Conservation (phyloP, 2,329 filamentous ascomycete species). For the Zarea fungicola region DNA sequence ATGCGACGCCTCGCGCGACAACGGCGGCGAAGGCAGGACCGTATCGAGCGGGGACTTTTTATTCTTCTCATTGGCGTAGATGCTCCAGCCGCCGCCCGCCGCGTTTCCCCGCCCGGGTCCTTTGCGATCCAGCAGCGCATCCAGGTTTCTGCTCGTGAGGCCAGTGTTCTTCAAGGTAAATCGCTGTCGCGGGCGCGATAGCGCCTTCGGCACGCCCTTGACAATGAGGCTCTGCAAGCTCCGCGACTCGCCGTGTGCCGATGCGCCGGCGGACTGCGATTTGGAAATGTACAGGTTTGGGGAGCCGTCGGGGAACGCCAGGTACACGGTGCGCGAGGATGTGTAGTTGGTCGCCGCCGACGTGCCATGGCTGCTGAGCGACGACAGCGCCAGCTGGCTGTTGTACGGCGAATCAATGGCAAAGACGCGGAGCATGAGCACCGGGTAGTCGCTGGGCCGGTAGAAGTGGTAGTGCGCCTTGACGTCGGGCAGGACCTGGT, state of each 20-base stretch:
- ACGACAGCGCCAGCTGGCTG: slow-evolving; percentile 44
- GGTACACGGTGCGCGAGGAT: slow-evolving; percentile 65
- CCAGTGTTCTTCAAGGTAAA: slow-evolving; percentile 65
- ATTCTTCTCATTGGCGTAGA: slow-evolving; percentile 63
- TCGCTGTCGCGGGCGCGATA: slow-evolving; percentile 68
- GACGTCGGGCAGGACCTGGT: slow-evolving; percentile 68
- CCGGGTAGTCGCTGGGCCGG: slow-evolving; percentile 61
- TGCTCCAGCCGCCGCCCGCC: slow-evolving; percentile 72
- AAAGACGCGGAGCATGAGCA: slow-evolving; percentile 73
- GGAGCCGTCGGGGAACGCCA: slow-evolving; percentile 77
- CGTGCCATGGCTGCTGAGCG: slow-evolving; percentile 24
- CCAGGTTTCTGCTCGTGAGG: slow-evolving; percentile 65
- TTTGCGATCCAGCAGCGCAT: slow-evolving; percentile 61
- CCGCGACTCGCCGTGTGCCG: slow-evolving; percentile 47
- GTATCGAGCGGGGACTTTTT: slow-evolving; percentile 52
- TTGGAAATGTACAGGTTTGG: slow-evolving; percentile 67
- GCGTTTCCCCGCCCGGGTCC: slow-evolving; percentile 66
- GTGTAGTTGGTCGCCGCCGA: slow-evolving; percentile 48
- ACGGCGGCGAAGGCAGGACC: slow-evolving; percentile 41
- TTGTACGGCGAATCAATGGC: slow-evolving; percentile 79
- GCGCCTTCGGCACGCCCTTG: slow-evolving; percentile 74
- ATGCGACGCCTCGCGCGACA: slow-evolving; percentile 30
- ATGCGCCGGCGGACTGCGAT: slow-evolving; percentile 38
- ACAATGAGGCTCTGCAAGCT: slow-evolving; percentile 67
- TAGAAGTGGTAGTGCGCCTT: slow-evolving; percentile 81